phyloP scores from a whole-genome alignment of 805 yeast species.

The Wickerhamiella parazyma region DNA sequence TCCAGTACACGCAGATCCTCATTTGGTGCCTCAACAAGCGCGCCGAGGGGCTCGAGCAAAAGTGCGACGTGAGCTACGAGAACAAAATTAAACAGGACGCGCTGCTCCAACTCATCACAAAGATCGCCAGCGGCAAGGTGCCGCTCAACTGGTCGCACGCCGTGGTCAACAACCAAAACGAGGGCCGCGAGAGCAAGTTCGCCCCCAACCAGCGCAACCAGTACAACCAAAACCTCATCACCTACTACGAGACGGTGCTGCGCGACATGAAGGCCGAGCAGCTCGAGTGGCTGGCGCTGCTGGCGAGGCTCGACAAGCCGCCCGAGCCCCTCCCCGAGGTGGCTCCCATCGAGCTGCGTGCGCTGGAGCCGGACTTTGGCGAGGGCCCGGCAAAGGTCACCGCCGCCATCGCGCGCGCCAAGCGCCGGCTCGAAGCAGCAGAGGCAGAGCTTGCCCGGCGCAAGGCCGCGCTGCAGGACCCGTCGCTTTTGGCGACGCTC shows the following conservation, averaged over 20 bases:
- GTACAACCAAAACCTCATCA: neutral
- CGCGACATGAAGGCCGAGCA: neutral
- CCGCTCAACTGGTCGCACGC: slow-evolving; percentile 6
- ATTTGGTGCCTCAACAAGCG: slow-evolving; percentile 8
- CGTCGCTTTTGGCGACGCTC: neutral
- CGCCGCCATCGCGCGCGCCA: neutral
- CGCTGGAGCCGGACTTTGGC: neutral
- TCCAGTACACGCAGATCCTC: slow-evolving; percentile 9
- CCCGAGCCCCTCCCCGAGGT: neutral
- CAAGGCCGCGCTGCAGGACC: neutral
- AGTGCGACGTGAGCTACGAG: neutral
- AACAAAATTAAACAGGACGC: neutral
- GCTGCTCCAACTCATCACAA: neutral
- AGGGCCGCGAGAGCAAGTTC: neutral
- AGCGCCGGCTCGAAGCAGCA: neutral
- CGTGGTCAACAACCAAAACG: neutral
- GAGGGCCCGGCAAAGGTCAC: neutral
- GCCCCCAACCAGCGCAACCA: slow-evolving; percentile 4
- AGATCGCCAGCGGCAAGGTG: slow-evolving; percentile 1
- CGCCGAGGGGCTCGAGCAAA: neutral
- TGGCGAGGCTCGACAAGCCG: neutral
- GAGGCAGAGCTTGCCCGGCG: neutral
- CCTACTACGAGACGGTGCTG: neutral
- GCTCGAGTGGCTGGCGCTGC: neutral
- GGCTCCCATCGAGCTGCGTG: neutral